Base-by-base conservation (phyloP, 2,329 filamentous ascomycete genomes). In the Elsinoe fawcettii region DNA sequence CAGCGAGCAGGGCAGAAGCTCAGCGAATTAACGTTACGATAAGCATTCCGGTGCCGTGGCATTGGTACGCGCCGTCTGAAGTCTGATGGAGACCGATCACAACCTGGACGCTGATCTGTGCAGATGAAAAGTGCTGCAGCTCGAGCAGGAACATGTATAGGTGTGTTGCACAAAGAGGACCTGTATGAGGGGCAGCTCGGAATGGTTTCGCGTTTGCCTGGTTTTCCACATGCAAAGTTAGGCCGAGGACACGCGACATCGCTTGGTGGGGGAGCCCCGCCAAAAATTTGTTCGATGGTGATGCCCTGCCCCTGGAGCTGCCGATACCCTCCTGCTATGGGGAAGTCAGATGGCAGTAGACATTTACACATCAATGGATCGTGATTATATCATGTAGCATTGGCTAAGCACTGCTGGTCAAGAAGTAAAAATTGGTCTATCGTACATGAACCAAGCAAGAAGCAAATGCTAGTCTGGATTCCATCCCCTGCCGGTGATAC, bases 191-290 rank as follows among this genome's bases (percentile, higher is more conserved):
- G 34, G 34, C 3, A 14, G 5, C 34, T 37, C 14, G 34, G 9
- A 14, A 37, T 12, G 14, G 14, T 6, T 12, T 37, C 34, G 34
- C 34, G 7, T 49, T 63, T 61, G 55, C 72, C 72, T 59, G 75
- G 69, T 16, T 73, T 71, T 12, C 25, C 7, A 51, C 9, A 34
- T 2, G 11, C 22, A 5, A 37, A 37, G n/a, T 46, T 46, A n/a
- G 12, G 41, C 41, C 41, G 25, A 16, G 46, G 20, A 51, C 25
- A 51, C 46, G 46, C 46, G 46, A 51, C 25, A 34, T 51, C 46
- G 46, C 46, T 16, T 30, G 16, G 46, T 32, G 46, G 23, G 46
- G 46, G 12, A 14, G 27, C 41, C 41, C 41, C 41, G 41, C 41
- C 41, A n/a, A 25, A 43, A 46, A 25, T 27, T 32, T 16, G 27